Percentiles rank a stretch among this genome's conserved stretches.
These are phyloP conservation scores for Aspergillus coremiiformis DNA, from an alignment of 495 filamentous ascomycete genomes.

Conservation along the genomic window DNA sequence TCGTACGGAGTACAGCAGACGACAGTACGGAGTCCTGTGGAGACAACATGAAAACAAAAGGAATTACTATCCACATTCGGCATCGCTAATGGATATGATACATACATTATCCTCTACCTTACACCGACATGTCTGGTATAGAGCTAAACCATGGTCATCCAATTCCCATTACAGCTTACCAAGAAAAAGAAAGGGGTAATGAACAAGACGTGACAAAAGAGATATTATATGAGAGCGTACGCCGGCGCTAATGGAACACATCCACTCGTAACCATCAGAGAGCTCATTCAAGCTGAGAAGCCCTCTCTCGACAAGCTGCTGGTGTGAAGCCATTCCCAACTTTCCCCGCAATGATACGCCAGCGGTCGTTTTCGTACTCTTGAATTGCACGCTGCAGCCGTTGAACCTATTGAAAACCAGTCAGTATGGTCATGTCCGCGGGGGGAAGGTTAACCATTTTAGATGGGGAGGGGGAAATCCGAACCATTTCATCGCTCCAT, in stretches of 20 bases:
- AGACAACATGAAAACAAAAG: neutral
- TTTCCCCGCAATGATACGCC: constrained; percentile 80
- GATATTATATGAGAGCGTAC: neutral
- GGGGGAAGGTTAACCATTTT: neutral
- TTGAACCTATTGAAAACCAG: constrained; percentile 50
- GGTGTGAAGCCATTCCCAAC: constrained; percentile 81
- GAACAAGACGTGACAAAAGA: neutral
- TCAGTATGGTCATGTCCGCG: constrained; percentile 13
- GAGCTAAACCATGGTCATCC: neutral
- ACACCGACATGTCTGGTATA: neutral
- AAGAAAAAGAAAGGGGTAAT: neutral
- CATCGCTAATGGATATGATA: neutral
- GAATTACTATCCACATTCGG: neutral
- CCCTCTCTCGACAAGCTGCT: constrained; percentile 75
- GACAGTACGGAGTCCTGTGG: no score
- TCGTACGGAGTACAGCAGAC: neutral
- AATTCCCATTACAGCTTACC: neutral
- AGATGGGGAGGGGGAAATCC: constrained; percentile 16
- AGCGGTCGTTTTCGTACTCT: constrained; percentile 85
- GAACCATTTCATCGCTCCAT: constrained; percentile 88
- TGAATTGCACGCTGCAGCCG: constrained; percentile 70
- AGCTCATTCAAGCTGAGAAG: constrained; percentile 42
- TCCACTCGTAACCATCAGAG: constrained; percentile 9
- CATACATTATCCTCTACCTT: neutral
- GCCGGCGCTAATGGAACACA: neutral